Evolutionary conservation across 2,329 filamentous ascomycete species (phyloP).

Genomic region (Cytospora chrysosperma): DNA sequence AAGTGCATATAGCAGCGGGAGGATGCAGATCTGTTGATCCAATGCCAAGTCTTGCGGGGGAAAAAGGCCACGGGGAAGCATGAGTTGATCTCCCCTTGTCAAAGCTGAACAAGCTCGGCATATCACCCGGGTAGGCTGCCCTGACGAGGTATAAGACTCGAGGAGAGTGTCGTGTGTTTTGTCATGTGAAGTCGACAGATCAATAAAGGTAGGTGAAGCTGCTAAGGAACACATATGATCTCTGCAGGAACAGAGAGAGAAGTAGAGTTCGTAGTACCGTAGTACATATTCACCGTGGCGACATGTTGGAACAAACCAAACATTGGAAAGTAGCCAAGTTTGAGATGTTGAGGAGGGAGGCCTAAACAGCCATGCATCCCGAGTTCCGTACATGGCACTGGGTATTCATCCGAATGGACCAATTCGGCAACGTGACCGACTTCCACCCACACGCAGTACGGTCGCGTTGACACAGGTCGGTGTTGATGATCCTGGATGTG

Average conservation of each 20-base stretch:
- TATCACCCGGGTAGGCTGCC: background rate
- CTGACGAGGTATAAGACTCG: background rate
- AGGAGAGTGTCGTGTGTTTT: background rate
- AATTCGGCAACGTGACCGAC: conserved; percentile 14
- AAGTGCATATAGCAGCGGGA: too few species aligned
- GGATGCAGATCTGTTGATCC: background rate
- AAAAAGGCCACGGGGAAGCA: background rate
- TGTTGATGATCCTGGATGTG: background rate
- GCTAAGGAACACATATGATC: background rate
- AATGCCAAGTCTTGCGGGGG: background rate
- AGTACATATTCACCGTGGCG: too few species aligned
- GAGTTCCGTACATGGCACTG: background rate
- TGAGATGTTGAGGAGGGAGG: too few species aligned
- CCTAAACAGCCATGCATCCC: too few species aligned
- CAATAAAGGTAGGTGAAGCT: background rate
- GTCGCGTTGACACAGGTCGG: background rate
- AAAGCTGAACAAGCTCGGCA: background rate
- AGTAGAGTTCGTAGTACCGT: background rate
- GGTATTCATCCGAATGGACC: background rate
- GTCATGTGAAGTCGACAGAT: background rate
- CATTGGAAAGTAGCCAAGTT: too few species aligned
- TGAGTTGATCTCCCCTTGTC: background rate
- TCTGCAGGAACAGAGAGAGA: background rate
- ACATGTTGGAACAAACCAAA: too few species aligned
- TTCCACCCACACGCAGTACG: background rate